These are phyloP conservation scores for Juncus inflexus DNA, from an alignment of 176 grass and related monocot genomes.

Conservation along the genomic window DNA sequence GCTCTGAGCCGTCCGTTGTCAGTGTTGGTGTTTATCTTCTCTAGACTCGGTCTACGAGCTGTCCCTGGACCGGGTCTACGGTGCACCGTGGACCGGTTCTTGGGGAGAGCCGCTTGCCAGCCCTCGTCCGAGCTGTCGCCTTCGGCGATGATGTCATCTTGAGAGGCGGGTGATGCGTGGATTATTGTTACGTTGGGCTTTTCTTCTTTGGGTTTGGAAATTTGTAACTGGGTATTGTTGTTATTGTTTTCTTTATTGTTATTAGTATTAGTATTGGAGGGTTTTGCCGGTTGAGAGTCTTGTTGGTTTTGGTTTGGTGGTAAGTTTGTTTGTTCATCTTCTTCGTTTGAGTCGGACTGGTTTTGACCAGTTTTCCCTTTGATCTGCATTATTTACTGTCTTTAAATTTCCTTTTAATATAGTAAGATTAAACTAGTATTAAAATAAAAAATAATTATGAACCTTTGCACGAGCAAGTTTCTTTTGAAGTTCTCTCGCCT, in stretches of 20 bases:
- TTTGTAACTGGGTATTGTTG: slow-evolving; percentile 45
- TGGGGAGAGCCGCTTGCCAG: slow-evolving; percentile 91
- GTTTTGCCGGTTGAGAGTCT: slow-evolving; percentile 24
- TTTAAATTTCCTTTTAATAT: slow-evolving; percentile 25
- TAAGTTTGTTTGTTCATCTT: slow-evolving; percentile 54
- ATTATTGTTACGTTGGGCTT: slow-evolving; percentile 38
- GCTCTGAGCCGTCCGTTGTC: slow-evolving; percentile 70
- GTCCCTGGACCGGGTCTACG: slow-evolving; percentile 53
- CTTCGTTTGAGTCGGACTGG: slow-evolving; percentile 55
- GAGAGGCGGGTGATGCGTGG: slow-evolving; percentile 15
- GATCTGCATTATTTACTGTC: slow-evolving; percentile 50
- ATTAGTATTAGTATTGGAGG: slow-evolving; percentile 28
- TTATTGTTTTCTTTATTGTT: slow-evolving; percentile 45
- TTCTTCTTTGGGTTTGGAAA: slow-evolving; percentile 47
- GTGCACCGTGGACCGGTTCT: slow-evolving; percentile 49
- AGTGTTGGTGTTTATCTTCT: slow-evolving; percentile 65
- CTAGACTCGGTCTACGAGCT: slow-evolving; percentile 58
- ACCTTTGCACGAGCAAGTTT: slow-evolving; percentile 97
- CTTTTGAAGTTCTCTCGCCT: slow-evolving; percentile 92
- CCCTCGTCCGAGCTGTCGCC: slow-evolving; percentile 68
- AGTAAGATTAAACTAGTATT: slow-evolving; percentile 22
- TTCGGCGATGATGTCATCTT: slow-evolving; percentile 53
- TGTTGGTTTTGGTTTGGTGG: slow-evolving; percentile 36
- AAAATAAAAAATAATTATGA: slow-evolving; percentile 20
- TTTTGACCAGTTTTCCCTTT: slow-evolving; percentile 62